Evolutionary conservation across 2,329 filamentous ascomycete genomes (phyloP), one percentile per base, ranked within the genome.

Genomic region (Beauveria sp.): DNA sequence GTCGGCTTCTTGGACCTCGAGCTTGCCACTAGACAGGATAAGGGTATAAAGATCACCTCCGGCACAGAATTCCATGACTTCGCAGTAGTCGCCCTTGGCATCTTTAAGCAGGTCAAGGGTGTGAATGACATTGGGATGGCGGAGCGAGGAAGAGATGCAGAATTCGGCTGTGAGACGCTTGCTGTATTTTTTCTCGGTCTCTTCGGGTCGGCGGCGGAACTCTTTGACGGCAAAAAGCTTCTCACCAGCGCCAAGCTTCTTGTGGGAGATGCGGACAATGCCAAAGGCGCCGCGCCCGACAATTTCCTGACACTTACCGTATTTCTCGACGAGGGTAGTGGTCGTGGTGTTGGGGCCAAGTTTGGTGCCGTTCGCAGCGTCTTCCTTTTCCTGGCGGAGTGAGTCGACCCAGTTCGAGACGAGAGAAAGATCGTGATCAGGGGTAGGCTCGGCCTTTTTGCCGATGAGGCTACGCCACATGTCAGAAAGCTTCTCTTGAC

Each of bases 21-120:
- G 86, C 75, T 96, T 96, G 63, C 91, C 91, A 43, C 92, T 91
- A 7, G 95, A 87, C 34, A 98, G 85, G 22, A 99, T 89, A 5
- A 99, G 83, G 0, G 92, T 97, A 75, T 98, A 98, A 26, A 99
- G 81, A 73, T 99, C 95, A 63, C 95, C 95, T 64, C 95, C 95
- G 43, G 93, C 93, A 73, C 95, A 99, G 72, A 95, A 99, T 76
- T 99, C 95, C 95, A 99, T 99, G 58, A 99, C 95, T 74, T 99
- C 95, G 75, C 95, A 99, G 75, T 95, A 98, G 72, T 96, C 92
- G 64, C 95, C 95, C 77, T 98, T 98, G 69, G 93, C 87, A 71
- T 99, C 95, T 75, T 97, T 91, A 46, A 99, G 83, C 12, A 99
- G 83, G 72, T 99, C 95, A 59, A 99, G 84, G 1, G 95, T 99